phyloP scores from a whole-genome alignment of 1,139 yeast species.

The Magnusiomyces tetraspermus region DNA sequence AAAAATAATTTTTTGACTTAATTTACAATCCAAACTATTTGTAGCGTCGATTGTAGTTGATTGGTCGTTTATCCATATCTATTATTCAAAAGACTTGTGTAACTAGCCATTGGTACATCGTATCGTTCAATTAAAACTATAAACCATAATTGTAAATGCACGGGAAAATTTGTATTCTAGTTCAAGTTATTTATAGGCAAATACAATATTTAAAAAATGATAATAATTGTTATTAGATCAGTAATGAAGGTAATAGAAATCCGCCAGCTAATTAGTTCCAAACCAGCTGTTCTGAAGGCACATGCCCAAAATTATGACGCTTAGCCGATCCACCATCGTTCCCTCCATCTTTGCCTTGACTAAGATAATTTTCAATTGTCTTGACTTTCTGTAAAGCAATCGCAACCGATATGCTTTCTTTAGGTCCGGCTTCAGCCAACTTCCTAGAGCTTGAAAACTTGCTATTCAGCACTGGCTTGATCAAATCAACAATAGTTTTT shows the following conservation, averaged over 20 bases:
- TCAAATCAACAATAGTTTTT: background rate
- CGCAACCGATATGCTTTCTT: slow-evolving; percentile 2
- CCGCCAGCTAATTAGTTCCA: background rate
- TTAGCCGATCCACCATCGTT: background rate
- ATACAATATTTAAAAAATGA: too few relatives aligned
- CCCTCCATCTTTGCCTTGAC: background rate
- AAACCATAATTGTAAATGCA: too few relatives aligned
- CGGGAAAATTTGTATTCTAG: too few relatives aligned
- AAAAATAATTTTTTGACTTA: too few relatives aligned
- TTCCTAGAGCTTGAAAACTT: background rate
- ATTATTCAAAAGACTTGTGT: too few relatives aligned
- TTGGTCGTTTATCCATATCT: too few relatives aligned
- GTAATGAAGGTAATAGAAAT: background rate
- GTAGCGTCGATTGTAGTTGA: too few relatives aligned
- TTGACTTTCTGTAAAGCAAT: slow-evolving; percentile 4
- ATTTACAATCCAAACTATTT: too few relatives aligned
- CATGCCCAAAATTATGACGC: background rate
- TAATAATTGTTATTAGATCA: too few relatives aligned
- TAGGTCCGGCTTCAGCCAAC: background rate
- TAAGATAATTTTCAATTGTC: slow-evolving; percentile 1
- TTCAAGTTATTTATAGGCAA: too few relatives aligned
- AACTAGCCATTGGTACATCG: too few relatives aligned
- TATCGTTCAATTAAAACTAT: too few relatives aligned
- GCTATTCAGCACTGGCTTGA: background rate
- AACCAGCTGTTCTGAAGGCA: background rate